Evolutionary conservation across 805 yeast species (phyloP).

Genomic region (Limtongozyma cylindracea): DNA sequence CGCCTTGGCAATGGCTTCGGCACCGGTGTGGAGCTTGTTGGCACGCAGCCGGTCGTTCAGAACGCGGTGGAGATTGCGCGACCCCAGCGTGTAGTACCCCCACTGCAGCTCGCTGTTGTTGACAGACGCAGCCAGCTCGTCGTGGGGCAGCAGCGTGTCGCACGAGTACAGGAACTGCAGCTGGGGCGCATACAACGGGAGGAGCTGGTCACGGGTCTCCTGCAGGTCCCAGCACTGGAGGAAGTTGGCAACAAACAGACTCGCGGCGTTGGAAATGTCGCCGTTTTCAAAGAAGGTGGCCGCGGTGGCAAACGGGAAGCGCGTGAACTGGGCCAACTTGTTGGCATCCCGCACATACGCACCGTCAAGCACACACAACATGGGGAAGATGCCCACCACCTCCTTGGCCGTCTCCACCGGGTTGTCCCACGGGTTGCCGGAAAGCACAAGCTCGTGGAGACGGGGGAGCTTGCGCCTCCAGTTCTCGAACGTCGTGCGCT

Average conservation of each 20-base stretch:
- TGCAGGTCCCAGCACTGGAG: constrained; percentile 64
- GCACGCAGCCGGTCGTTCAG: constrained; percentile 26
- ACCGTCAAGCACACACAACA: constrained; percentile 57
- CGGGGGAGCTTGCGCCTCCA: constrained; percentile 56
- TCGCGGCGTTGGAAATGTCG: constrained; percentile 41
- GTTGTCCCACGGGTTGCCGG: constrained; percentile 49
- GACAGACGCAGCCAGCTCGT: constrained; percentile 3
- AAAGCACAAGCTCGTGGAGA: constrained; percentile 53
- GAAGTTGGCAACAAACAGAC: constrained; percentile 57
- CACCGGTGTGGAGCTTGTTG: constrained; percentile 42
- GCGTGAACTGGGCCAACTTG: constrained; percentile 22
- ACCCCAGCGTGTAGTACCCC: constrained; percentile 43
- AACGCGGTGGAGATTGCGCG: constrained; percentile 54
- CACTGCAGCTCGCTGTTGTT: constrained; percentile 14
- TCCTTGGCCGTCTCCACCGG: constrained; percentile 8
- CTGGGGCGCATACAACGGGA: constrained; percentile 52
- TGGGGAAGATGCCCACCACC: constrained; percentile 51
- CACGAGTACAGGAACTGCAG: constrained; percentile 70
- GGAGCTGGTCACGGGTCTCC: constrained; percentile 39
- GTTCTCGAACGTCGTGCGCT: constrained; percentile 32
- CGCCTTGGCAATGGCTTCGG: constrained; percentile 28
- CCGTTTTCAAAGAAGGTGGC: constrained; percentile 63
- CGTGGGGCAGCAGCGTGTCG: constrained; percentile 46
- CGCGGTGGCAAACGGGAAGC: constrained; percentile 31
- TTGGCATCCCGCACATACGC: constrained; percentile 50